Percentiles rank a stretch among this genome's conserved stretches.
phyloP scores from a whole-genome alignment of 2,329 filamentous ascomycete genomes.

The Nemania abortiva region DNA sequence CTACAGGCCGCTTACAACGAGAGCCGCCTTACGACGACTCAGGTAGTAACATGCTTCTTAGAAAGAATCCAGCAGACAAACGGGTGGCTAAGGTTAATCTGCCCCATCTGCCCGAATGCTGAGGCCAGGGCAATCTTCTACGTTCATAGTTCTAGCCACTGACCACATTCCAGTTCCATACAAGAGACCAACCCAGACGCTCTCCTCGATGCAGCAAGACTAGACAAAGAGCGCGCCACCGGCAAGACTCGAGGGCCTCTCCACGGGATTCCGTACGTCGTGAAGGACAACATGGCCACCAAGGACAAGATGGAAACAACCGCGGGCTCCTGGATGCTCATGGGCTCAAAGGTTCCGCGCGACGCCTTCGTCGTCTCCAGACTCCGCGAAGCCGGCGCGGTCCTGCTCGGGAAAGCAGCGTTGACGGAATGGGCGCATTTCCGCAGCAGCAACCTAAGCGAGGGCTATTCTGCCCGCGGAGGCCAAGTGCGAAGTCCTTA shows the following conservation, averaged over 20 bases:
- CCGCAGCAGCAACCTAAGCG: constrained; percentile 74
- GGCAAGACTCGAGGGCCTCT: constrained; percentile 71
- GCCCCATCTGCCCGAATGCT: not conserved
- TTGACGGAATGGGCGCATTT: constrained; percentile 81
- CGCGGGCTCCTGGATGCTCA: constrained; percentile 74
- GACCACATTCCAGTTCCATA: constrained; percentile 59
- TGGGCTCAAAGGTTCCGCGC: constrained; percentile 73
- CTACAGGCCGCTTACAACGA: constrained; percentile 69
- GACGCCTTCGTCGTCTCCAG: constrained; percentile 73
- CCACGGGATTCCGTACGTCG: constrained; percentile 79
- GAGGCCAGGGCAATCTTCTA: not conserved
- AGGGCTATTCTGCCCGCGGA: constrained; percentile 74
- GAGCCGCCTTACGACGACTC: constrained; percentile 67
- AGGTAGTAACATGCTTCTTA: constrained; percentile 73
- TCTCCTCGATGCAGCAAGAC: constrained; percentile 67
- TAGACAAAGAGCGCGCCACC: constrained; percentile 70
- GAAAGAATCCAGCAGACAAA: constrained; percentile 71
- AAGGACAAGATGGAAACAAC: constrained; percentile 80
- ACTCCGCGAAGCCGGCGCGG: constrained; percentile 65
- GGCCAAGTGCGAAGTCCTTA: constrained; percentile 75
- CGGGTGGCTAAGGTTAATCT: constrained; percentile 70
- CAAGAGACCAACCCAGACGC: constrained; percentile 77
- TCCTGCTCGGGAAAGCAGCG: constrained; percentile 77
- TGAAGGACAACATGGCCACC: constrained; percentile 79
- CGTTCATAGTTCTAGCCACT: not conserved